A percentile compares a stretch with the other conserved stretches of the same genome.
phyloP scores from a whole-genome alignment of 2,329 filamentous ascomycete genomes.

The Neoscytalidium dimidiatum region DNA sequence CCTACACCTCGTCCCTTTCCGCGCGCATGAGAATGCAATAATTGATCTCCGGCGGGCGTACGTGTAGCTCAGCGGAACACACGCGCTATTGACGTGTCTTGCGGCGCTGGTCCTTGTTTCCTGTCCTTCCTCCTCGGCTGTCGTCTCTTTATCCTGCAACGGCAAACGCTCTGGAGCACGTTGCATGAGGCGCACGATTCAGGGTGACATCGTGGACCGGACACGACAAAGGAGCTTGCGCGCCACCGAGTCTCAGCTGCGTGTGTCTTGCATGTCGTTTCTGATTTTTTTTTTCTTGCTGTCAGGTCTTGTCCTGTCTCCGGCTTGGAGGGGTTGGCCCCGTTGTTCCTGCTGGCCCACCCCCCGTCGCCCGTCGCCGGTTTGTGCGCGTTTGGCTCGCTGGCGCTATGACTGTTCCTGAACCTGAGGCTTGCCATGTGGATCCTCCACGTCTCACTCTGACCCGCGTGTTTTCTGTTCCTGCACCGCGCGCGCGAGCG shows the following conservation, averaged over 20 bases:
- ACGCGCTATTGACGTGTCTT: neutral
- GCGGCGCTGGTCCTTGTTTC: neutral
- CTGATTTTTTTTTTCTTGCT: too few relatives aligned
- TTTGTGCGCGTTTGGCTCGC: too few relatives aligned
- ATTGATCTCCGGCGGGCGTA: constrained; percentile 1
- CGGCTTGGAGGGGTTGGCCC: neutral
- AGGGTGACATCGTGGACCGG: neutral
- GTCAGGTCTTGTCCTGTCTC: neutral
- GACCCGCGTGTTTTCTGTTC: neutral
- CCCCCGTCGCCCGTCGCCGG: neutral
- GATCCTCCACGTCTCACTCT: constrained; percentile 5
- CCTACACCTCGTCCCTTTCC: neutral
- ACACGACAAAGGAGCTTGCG: too few relatives aligned
- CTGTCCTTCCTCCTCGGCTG: neutral
- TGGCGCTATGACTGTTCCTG: constrained; percentile 12
- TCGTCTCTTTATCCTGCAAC: neutral
- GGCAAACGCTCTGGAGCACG: neutral
- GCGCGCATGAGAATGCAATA: constrained; percentile 1
- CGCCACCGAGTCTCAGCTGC: too few relatives aligned
- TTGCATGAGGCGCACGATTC: constrained; percentile 13
- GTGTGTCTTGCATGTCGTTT: neutral
- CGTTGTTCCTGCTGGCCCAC: neutral
- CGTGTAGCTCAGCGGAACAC: neutral
- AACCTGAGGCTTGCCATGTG: neutral
- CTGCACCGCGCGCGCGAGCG: neutral